Evolutionary conservation across 371 early-diverging fungal species (phyloP).

Genomic region (Rhizopus sp.): DNA sequence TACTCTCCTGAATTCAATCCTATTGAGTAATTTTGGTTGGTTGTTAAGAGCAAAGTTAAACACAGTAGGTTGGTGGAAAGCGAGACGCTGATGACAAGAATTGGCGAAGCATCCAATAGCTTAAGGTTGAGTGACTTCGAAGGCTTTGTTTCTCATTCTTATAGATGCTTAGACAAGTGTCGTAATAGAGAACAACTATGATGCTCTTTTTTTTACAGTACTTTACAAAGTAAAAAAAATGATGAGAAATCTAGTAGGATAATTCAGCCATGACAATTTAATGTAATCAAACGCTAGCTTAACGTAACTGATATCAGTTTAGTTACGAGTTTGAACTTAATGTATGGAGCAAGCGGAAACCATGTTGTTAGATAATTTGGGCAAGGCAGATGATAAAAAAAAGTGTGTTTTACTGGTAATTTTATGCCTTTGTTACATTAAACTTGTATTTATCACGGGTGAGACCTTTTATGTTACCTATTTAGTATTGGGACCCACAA

Average conservation of each 20-base stretch:
- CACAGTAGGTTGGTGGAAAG: slow-evolving; percentile 11
- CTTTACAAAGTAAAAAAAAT: slow-evolving; percentile 3
- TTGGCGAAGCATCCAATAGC: slow-evolving; percentile 16
- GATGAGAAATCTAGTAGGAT: slow-evolving; percentile 9
- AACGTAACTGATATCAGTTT: slow-evolving; percentile 7
- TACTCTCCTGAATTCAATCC: slow-evolving; percentile 16
- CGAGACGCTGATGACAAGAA: slow-evolving; percentile 15
- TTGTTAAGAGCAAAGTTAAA: slow-evolving; percentile 19
- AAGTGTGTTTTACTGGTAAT: slow-evolving; percentile 7
- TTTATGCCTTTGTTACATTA: slow-evolving; percentile 6
- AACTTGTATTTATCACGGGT: slow-evolving; percentile 10
- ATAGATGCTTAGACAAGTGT: too few relatives aligned
- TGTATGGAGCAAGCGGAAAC: slow-evolving; percentile 6
- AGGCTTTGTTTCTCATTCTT: slow-evolving; percentile 1
- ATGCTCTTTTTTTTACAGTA: slow-evolving; percentile 8
- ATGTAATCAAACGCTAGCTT: slow-evolving; percentile 4
- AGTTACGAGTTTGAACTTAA: slow-evolving; percentile 7
- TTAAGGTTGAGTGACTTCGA: slow-evolving; percentile 10
- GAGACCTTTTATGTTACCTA: slow-evolving; percentile 6
- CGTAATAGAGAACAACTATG: slow-evolving; percentile 9
- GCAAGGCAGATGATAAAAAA: slow-evolving; percentile 13
- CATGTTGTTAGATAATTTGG: slow-evolving; percentile 5
- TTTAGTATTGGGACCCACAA: slow-evolving; percentile 4
- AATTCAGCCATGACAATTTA: slow-evolving; percentile 6
- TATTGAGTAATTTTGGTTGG: slow-evolving; percentile 24